These are phyloP conservation scores for Avena atlantica DNA, from an alignment of 176 grass and related monocot species.

Conservation along the genomic window DNA sequence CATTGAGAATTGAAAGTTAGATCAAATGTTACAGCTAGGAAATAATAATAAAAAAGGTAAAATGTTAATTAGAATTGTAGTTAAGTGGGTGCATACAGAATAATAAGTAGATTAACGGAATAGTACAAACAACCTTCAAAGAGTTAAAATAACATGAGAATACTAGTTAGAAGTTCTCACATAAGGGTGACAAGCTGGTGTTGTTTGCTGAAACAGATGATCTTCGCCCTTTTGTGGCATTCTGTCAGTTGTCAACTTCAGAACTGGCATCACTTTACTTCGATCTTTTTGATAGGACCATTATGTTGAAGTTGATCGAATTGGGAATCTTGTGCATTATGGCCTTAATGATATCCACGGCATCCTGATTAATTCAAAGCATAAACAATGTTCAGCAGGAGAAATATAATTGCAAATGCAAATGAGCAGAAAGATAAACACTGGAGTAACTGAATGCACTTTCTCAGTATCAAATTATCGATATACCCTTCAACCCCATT, in stretches of 20 bases:
- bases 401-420: not conserved
- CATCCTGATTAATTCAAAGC: slow-evolving; percentile 40
- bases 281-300: slow-evolving; percentile 40
- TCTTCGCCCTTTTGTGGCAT: not conserved
- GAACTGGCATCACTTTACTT: not conserved
- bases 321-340: slow-evolving; percentile 45
- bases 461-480: not conserved
- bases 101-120: not conserved
- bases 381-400: not conserved
- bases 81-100: not conserved
- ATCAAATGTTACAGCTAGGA: not conserved
- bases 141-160: not conserved
- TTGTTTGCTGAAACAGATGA: slow-evolving; percentile 18
- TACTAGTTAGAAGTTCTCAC: not conserved
- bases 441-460: not conserved
- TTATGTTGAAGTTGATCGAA: slow-evolving; percentile 49
- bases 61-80: too few relatives aligned
- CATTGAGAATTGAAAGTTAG: not conserved
- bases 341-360: slow-evolving; percentile 43
- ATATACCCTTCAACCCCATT: not conserved
- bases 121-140: not conserved
- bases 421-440: not conserved
- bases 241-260: not conserved
- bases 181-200: not conserved
- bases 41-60: not conserved